phyloP scores from a whole-genome alignment of 768 basidiomycete species.

The Asterophora parasitica region DNA sequence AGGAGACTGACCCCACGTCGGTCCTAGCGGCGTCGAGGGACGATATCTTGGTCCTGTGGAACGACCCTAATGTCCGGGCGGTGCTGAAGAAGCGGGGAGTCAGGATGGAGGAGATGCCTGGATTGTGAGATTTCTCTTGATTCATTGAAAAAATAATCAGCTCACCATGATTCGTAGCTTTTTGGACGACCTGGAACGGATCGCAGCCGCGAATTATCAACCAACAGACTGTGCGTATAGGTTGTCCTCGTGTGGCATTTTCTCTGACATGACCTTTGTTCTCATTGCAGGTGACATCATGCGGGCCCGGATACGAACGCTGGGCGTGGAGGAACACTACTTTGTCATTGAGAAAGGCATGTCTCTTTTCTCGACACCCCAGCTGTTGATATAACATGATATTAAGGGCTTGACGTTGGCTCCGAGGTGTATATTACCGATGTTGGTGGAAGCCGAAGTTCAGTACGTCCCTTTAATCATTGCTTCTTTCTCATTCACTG shows the following conservation, averaged over 20 bases:
- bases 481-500: no score
- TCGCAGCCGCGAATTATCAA: slow-evolving; percentile 48
- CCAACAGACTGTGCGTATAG: slow-evolving; percentile 57
- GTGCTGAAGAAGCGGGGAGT: slow-evolving; percentile 48
- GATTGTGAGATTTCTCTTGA: slow-evolving; percentile 56
- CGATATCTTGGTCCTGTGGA: slow-evolving; percentile 64
- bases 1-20: slow-evolving; percentile 41
- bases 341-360: slow-evolving; percentile 55
- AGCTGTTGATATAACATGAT: neutral
- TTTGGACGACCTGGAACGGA: slow-evolving; percentile 61
- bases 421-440: slow-evolving; percentile 67
- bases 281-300: slow-evolving; percentile 57
- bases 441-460: slow-evolving; percentile 59
- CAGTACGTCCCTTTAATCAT: slow-evolving; percentile 28
- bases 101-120: slow-evolving; percentile 55
- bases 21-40: slow-evolving; percentile 49
- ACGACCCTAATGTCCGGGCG: slow-evolving; percentile 45
- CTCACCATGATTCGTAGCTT: slow-evolving; percentile 40
- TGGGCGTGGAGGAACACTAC: slow-evolving; percentile 70
- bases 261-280: neutral
- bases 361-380: neutral
- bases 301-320: slow-evolving; percentile 67
- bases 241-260: neutral
- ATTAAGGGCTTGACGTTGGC: slow-evolving; percentile 31
- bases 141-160: neutral